These are phyloP conservation scores for Metarhizium robertsii DNA, from an alignment of 2,329 filamentous ascomycete genomes.

Conservation along the genomic window DNA sequence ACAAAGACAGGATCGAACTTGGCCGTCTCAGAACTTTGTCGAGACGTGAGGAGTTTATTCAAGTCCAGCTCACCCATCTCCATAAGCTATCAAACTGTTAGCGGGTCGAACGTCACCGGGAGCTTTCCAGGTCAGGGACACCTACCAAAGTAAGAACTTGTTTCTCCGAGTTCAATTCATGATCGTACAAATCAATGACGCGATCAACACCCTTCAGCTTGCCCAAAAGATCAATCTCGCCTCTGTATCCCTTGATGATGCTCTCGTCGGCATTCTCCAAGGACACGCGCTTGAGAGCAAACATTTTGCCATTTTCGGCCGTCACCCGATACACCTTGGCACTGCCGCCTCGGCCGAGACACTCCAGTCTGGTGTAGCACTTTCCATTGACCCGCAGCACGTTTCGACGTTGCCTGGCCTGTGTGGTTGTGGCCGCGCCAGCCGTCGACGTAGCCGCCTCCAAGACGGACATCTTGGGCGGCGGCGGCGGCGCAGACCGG, in stretches of 20 bases:
- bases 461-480: constrained; percentile 94
- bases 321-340: constrained; percentile 94
- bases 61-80: constrained; percentile 94
- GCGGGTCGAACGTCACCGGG: not conserved
- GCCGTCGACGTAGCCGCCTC: constrained; percentile 80
- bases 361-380: constrained; percentile 80
- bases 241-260: constrained; percentile 80
- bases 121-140: constrained; percentile 11
- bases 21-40: constrained; percentile 61
- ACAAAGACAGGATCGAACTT: constrained; percentile 83
- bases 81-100: constrained; percentile 57
- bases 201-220: constrained; percentile 78
- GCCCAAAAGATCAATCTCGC: constrained; percentile 84
- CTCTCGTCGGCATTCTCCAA: constrained; percentile 81
- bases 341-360: constrained; percentile 84
- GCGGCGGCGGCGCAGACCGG: constrained; percentile 68
- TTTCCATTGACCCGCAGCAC: constrained; percentile 86
- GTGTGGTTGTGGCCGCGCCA: constrained; percentile 67
- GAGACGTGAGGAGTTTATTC: constrained; percentile 70
- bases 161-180: constrained; percentile 88
- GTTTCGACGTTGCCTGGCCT: constrained; percentile 66
- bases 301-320: constrained; percentile 92
- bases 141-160: constrained; percentile 75
- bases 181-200: constrained; percentile 85
- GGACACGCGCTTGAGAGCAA: constrained; percentile 87